Base-by-base conservation (phyloP, 176 grass and related monocot genomes). In the Avena insularis region DNA sequence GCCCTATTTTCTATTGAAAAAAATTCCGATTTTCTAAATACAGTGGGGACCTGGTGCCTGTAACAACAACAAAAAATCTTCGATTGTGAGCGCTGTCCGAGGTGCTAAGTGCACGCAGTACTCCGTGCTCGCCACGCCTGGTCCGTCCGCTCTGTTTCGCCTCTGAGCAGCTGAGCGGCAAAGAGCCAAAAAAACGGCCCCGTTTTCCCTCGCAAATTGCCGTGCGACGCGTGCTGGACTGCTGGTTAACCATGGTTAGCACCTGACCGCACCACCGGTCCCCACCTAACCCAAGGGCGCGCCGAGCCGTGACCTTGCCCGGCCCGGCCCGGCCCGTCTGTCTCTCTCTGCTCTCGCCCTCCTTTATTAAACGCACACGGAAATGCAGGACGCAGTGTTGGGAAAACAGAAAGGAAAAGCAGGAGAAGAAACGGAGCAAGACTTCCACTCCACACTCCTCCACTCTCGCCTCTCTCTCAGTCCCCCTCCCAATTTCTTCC, bases 331-430 rank as follows among this genome's bases (percentile, higher is more conserved):
- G 12, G 12, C 5, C 49, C 11, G 12, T 8, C 5, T 35, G 27
- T 9, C 40, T 21, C 11, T 77, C 73, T 16, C 61, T 36, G 29
- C 83, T 50, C 51, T 20, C 40, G 12, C 73, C n/a, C 19, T 2
- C 71, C 80, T 87, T 92, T 92, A 90, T 92, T 89, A 87, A 86
- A 48, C 29, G 38, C 91, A 70, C 80, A 81, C 90, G 86, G 87
- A 80, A 79, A 79, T 58, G 79, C 79, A 70, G 73, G 79, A 76
- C 73, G 67, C 71, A 55, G 86, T 82, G 78, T 88, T 65, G 71
- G 82, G 46, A 61, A 70, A 82, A 73, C 71, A 58, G 78, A 71
- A 88, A 71, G 77, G 51, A 85, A 91, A 56, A 29, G 23, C 71
- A 33, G n/a, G 23, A 74, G 67, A 58, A 84, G 56, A 79, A 75